A percentile compares a stretch with the other conserved stretches of the same genome.
Conservation (phyloP, 169 alveolate species). For the Blepharisma undulans region DNA sequence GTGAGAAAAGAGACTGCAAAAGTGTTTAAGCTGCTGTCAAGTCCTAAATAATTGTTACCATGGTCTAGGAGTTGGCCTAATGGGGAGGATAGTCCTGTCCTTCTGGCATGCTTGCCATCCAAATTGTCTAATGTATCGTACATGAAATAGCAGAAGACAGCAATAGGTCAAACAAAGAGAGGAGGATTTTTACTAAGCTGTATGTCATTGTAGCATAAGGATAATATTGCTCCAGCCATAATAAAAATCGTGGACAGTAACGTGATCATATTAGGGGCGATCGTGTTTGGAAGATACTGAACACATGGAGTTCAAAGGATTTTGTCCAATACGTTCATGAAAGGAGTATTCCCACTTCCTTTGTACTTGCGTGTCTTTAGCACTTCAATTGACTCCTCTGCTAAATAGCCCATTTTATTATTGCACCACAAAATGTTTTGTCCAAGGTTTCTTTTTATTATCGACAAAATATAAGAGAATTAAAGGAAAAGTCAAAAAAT, state of each 20-base stretch:
- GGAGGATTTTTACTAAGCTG: not conserved
- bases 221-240: not conserved
- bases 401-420: not conserved
- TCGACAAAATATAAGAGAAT: too few relatives aligned
- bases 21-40: constrained; percentile 45
- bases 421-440: too few relatives aligned
- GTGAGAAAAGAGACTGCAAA: not conserved
- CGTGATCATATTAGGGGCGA: constrained; percentile 17
- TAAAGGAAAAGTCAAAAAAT: too few relatives aligned
- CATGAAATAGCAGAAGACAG: constrained; percentile 37
- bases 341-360: not conserved
- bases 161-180: not conserved
- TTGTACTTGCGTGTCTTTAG: not conserved
- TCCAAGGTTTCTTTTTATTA: too few relatives aligned
- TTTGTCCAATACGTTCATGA: not conserved
- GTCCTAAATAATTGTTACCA: constrained; percentile 39
- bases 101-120: constrained; percentile 75
- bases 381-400: not conserved
- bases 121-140: constrained; percentile 61
- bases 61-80: constrained; percentile 74
- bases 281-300: not conserved
- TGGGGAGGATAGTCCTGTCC: constrained; percentile 57
- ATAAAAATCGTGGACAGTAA: not conserved
- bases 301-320: not conserved
- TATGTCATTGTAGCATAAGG: not conserved